A percentile compares a stretch with the other conserved stretches of the same genome.
Evolutionary conservation across 768 basidiomycete species (phyloP).

Genomic region (Holtermannia corniformis): DNA sequence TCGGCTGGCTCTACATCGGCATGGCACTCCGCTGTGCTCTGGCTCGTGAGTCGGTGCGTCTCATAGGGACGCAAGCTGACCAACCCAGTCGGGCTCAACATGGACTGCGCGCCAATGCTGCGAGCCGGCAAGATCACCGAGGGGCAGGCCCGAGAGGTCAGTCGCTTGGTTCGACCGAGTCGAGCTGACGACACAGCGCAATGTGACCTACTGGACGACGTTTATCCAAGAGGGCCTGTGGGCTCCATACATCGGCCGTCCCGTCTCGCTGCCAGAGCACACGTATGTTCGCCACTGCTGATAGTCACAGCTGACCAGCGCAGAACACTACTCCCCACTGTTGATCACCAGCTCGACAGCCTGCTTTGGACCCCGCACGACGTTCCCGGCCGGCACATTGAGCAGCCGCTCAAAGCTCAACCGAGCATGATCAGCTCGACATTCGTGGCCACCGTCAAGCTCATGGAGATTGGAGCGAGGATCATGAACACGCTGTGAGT

Average conservation of each 20-base stretch:
- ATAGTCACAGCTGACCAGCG: no score
- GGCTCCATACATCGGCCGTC: slow-evolving; percentile 31
- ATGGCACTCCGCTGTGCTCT: slow-evolving; percentile 27
- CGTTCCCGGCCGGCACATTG: slow-evolving; percentile 3
- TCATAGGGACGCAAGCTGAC: neutral
- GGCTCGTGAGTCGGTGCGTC: slow-evolving; percentile 28
- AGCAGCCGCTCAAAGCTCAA: slow-evolving; percentile 14
- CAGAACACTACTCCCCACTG: slow-evolving; percentile 13
- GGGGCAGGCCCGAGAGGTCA: slow-evolving; percentile 23
- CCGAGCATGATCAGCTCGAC: slow-evolving; percentile 24
- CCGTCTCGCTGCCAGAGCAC: slow-evolving; percentile 22
- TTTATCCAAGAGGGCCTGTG: slow-evolving; percentile 33
- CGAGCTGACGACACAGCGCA: slow-evolving; percentile 10
- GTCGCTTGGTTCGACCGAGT: neutral
- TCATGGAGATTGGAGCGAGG: slow-evolving; percentile 26
- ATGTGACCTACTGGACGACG: slow-evolving; percentile 28
- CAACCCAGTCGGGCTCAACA: slow-evolving; percentile 34
- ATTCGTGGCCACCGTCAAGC: slow-evolving; percentile 30
- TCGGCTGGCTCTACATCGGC: slow-evolving; percentile 48
- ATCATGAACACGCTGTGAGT: slow-evolving; percentile 34
- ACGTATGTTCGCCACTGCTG: slow-evolving; percentile 1
- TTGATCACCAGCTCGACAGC: slow-evolving; percentile 25
- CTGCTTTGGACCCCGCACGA: slow-evolving; percentile 13
- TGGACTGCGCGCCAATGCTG: slow-evolving; percentile 22
- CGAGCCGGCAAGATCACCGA: slow-evolving; percentile 20